Evolutionary conservation across 2,329 filamentous ascomycete species (phyloP).

Genomic region (Xylariales sp.): DNA sequence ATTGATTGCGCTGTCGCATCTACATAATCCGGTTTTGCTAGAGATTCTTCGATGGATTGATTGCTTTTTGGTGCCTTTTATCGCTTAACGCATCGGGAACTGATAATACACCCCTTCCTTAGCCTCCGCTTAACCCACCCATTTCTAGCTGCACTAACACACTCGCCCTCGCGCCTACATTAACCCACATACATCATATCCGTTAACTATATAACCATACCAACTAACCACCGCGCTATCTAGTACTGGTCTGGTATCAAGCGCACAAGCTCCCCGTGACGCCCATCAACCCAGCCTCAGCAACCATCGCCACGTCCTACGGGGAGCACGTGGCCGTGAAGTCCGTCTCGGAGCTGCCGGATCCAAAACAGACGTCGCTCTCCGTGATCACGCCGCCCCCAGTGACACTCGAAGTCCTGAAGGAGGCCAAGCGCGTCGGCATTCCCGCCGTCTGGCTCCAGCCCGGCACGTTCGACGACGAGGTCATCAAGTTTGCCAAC

Average conservation of each 20-base stretch:
- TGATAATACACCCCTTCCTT: not conserved
- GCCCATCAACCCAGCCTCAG: slow-evolving; percentile 81
- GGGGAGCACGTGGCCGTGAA: slow-evolving; percentile 72
- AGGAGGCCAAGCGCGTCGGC: slow-evolving; percentile 80
- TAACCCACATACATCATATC: not conserved
- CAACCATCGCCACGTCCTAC: slow-evolving; percentile 70
- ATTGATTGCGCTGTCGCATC: not conserved
- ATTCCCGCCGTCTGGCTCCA: slow-evolving; percentile 87
- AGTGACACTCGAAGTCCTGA: slow-evolving; percentile 78
- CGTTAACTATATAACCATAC: not conserved
- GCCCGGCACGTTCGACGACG: slow-evolving; percentile 86
- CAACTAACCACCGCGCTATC: not conserved
- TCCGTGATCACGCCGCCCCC: slow-evolving; percentile 89
- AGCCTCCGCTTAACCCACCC: not conserved
- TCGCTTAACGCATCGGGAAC: not conserved
- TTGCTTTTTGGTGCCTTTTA: not conserved
- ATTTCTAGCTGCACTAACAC: not conserved
- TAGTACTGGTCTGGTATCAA: slow-evolving; percentile 93
- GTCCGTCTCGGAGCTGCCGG: slow-evolving; percentile 72
- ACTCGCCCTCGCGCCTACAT: not conserved
- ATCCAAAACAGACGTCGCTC: slow-evolving; percentile 77
- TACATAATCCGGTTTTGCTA: not conserved
- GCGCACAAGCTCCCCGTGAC: slow-evolving; percentile 79
- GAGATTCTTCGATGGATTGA: not conserved
- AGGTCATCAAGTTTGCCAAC: slow-evolving; percentile 76